phyloP scores from a whole-genome alignment of 1,284 basidiomycete species.

The Heterobasidion irregulare region DNA sequence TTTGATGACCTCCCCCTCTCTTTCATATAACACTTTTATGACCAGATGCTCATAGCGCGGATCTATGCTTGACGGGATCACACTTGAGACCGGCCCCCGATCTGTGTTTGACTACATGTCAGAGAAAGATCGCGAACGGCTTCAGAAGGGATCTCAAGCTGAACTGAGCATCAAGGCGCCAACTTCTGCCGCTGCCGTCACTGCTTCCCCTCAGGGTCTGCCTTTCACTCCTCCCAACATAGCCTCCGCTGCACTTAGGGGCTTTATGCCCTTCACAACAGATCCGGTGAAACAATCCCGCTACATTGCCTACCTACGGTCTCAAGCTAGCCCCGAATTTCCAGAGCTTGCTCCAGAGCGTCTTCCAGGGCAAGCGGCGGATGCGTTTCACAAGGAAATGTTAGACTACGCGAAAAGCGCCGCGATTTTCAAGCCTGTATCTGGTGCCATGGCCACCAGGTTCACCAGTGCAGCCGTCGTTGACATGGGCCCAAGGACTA shows the following conservation, averaged over 20 bases:
- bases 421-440: slow-evolving; percentile 85
- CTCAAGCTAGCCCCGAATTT: slow-evolving; percentile 48
- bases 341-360: slow-evolving; percentile 35
- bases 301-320: slow-evolving; percentile 76
- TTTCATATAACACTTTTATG: slow-evolving; percentile 1
- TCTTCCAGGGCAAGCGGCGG: slow-evolving; percentile 47
- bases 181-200: slow-evolving; percentile 11
- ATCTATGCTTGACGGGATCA: slow-evolving; percentile 73
- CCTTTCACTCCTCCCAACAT: slow-evolving; percentile 67
- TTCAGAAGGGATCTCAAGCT: slow-evolving; percentile 44
- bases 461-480: slow-evolving; percentile 76
- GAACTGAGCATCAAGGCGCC: slow-evolving; percentile 4
- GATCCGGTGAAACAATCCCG: slow-evolving; percentile 79
- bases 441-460: slow-evolving; percentile 86
- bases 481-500: slow-evolving; percentile 53
- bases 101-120: slow-evolving; percentile 94
- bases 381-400: slow-evolving; percentile 77
- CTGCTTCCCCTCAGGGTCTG: slow-evolving; percentile 24
- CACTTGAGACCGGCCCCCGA: slow-evolving; percentile 56
- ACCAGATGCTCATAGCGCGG: slow-evolving; percentile 52
- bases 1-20: slow-evolving; percentile 17
- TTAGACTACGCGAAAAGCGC: slow-evolving; percentile 84
- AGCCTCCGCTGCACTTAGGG: slow-evolving; percentile 80
- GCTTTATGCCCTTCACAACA: slow-evolving; percentile 84
- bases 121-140: slow-evolving; percentile 80